phyloP scores from a whole-genome alignment of 2,329 filamentous ascomycete genomes.

The Annulohypoxylon truncatum region DNA sequence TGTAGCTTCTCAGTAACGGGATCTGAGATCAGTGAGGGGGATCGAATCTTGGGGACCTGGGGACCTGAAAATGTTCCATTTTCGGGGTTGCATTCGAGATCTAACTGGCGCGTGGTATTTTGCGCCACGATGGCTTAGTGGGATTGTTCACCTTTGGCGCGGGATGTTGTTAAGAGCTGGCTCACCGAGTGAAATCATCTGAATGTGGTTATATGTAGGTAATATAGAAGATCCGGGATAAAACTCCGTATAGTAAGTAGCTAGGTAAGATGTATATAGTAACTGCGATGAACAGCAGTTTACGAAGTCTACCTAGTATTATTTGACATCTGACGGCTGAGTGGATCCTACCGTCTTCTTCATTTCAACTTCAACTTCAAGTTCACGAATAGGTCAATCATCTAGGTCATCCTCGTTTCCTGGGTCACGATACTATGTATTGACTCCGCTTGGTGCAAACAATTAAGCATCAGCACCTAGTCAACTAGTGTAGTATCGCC shows the following conservation, averaged over 20 bases:
- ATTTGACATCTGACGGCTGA: neutral
- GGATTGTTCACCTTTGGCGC: slow-evolving; percentile 23
- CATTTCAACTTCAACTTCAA: neutral
- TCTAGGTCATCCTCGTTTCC: slow-evolving; percentile 6
- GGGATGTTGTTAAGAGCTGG: slow-evolving; percentile 13
- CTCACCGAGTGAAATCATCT: slow-evolving; percentile 15
- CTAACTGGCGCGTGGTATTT: slow-evolving; percentile 27
- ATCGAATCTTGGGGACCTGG: slow-evolving; percentile 17
- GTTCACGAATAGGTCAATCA: neutral
- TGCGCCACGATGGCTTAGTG: slow-evolving; percentile 27
- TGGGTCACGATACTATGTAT: slow-evolving; percentile 6
- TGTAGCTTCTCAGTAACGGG: slow-evolving; percentile 29
- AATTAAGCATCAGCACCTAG: slow-evolving; percentile 3
- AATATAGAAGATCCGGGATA: slow-evolving; percentile 3
- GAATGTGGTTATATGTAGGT: neutral
- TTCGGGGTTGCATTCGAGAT: slow-evolving; percentile 35
- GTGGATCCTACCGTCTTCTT: slow-evolving; percentile 7
- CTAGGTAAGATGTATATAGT: neutral
- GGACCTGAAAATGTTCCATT: slow-evolving; percentile 26
- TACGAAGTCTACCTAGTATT: neutral
- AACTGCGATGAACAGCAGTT: neutral
- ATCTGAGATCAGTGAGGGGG: slow-evolving; percentile 34
- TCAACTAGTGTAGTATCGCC: neutral
- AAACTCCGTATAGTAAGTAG: neutral
- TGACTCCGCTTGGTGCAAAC: slow-evolving; percentile 25